phyloP scores from a whole-genome alignment of 2,329 filamentous ascomycete genomes.

The Fusarium lyarnte region DNA sequence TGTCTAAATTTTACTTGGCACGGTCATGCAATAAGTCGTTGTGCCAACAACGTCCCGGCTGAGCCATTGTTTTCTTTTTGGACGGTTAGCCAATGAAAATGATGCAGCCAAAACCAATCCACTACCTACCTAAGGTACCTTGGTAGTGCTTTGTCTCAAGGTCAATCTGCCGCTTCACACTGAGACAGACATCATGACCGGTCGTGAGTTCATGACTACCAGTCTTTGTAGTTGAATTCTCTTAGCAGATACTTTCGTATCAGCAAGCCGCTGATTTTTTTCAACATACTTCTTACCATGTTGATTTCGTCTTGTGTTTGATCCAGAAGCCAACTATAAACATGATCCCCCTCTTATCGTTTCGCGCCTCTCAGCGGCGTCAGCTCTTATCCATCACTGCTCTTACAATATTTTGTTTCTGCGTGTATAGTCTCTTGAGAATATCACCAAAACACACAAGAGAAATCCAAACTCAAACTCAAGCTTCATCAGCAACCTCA shows the following conservation, averaged over 20 bases:
- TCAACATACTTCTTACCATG: not conserved
- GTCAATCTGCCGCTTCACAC: not conserved
- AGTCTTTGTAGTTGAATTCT: not conserved
- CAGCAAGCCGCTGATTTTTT: not conserved
- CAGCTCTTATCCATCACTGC: slow-evolving; percentile 49
- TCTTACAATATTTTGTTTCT: slow-evolving; percentile 52
- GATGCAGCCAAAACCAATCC: not conserved
- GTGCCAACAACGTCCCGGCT: slow-evolving; percentile 17
- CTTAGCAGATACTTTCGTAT: not conserved
- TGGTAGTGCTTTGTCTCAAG: not conserved
- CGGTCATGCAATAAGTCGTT: slow-evolving; percentile 18
- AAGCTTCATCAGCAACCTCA: slow-evolving; percentile 12
- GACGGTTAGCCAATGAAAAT: slow-evolving; percentile 8
- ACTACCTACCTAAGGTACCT: not conserved
- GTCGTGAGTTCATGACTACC: not conserved
- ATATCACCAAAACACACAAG: slow-evolving; percentile 12
- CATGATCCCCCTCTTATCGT: slow-evolving; percentile 39
- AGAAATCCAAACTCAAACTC: slow-evolving; percentile 1
- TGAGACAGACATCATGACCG: not conserved
- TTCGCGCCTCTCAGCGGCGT: slow-evolving; percentile 50
- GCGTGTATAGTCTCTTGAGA: slow-evolving; percentile 45
- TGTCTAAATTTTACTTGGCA: not conserved
- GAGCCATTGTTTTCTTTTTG: slow-evolving; percentile 25
- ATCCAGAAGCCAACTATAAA: slow-evolving; percentile 17
- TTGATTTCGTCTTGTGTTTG: slow-evolving; percentile 4